phyloP scores from a whole-genome alignment of 2,329 filamentous ascomycete species.

The Stagonosporopsis rhizophila region DNA sequence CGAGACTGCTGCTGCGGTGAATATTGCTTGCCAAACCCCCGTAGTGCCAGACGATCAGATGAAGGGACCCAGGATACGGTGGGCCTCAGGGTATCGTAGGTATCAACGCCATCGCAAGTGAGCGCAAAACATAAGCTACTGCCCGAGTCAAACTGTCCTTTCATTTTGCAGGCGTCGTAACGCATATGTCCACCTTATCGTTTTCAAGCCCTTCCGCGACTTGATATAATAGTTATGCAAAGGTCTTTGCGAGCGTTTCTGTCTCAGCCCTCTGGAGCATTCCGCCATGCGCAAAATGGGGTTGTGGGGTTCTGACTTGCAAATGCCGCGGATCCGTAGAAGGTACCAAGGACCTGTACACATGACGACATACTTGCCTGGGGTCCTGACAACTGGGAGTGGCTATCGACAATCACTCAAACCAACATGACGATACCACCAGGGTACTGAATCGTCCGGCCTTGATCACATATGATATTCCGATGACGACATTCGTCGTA shows the following conservation, averaged over 20 bases:
- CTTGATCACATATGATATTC: not conserved
- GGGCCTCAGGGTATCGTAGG: slow-evolving; percentile 3
- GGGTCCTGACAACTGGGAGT: not conserved
- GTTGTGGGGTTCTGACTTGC: slow-evolving; percentile 6
- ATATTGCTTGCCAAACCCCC: slow-evolving; percentile 27
- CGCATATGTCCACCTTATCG: not conserved
- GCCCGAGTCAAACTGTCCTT: slow-evolving; percentile 2
- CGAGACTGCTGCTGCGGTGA: slow-evolving; percentile 33
- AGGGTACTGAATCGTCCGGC: not conserved
- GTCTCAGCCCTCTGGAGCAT: not conserved
- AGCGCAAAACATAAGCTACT: not conserved
- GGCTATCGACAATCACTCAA: not conserved
- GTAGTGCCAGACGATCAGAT: slow-evolving; percentile 13
- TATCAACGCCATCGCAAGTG: slow-evolving; percentile 2
- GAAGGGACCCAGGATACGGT: slow-evolving; percentile 2
- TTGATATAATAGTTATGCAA: not conserved
- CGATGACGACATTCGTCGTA: slow-evolving; percentile 13
- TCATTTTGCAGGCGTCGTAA: not conserved
- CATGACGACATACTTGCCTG: slow-evolving; percentile 16
- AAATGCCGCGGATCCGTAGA: slow-evolving; percentile 10
- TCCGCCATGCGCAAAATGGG: not conserved
- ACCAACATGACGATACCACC: slow-evolving; percentile 1
- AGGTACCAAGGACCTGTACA: slow-evolving; percentile 9
- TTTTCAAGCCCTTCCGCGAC: not conserved
- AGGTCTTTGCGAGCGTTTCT: not conserved